Conservation (phyloP, 1,284 basidiomycete genomes). For the Polyporus tsugae region DNA sequence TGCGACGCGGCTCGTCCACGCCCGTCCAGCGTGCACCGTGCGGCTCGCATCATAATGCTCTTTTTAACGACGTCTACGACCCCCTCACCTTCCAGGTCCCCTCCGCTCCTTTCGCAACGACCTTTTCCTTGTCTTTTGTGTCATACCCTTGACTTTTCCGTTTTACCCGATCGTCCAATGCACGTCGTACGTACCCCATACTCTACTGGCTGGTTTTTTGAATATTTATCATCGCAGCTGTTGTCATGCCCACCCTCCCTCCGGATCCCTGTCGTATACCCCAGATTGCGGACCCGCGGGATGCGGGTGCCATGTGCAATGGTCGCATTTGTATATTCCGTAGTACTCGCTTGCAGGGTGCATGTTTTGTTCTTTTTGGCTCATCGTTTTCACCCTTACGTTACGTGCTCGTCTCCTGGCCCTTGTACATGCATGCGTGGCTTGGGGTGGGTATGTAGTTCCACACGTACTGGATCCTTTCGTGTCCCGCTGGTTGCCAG, state of each 20-base stretch:
- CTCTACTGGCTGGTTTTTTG: slow-evolving; percentile 27
- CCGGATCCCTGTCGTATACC: slow-evolving; percentile 10
- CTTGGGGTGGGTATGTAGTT: background rate
- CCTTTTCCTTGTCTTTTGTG: slow-evolving; percentile 14
- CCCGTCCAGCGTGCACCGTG: slow-evolving; percentile 5
- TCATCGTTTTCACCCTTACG: background rate
- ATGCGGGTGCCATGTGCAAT: slow-evolving; percentile 13
- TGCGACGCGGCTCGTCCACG: background rate
- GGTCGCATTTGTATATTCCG: slow-evolving; percentile 1
- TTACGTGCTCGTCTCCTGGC: background rate
- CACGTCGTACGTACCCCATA: slow-evolving; percentile 19
- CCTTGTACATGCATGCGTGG: background rate
- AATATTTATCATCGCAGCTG: slow-evolving; percentile 32
- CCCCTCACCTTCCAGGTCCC: slow-evolving; percentile 19
- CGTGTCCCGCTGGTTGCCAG: slow-evolving; percentile 27
- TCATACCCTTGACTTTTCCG: slow-evolving; percentile 1
- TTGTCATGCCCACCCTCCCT: slow-evolving; percentile 12
- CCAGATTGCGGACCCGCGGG: background rate
- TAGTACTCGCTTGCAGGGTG: background rate
- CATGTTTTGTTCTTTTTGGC: background rate
- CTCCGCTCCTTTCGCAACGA: slow-evolving; percentile 25
- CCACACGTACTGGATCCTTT: slow-evolving; percentile 6
- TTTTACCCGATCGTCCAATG: background rate
- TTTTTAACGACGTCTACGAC: slow-evolving; percentile 17
- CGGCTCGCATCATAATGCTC: background rate